Conservation (phyloP, 2,329 filamentous ascomycete genomes). For the Ceratocystis colombiana region DNA sequence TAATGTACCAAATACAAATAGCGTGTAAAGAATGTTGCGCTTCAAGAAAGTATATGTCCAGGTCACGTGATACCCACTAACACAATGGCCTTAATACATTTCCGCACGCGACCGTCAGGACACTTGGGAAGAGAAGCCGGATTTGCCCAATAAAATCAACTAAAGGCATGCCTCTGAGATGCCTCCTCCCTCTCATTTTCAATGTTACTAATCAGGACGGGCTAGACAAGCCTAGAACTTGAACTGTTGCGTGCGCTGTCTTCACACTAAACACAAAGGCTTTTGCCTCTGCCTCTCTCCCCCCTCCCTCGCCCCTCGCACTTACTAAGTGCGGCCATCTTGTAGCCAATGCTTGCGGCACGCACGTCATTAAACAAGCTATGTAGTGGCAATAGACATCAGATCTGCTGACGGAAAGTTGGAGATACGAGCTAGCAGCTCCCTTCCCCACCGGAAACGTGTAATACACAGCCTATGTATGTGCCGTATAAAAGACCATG, state of each 20-base stretch:
- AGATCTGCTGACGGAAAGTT: not conserved
- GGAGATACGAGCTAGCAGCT: not conserved
- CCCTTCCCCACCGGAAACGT: too few species aligned
- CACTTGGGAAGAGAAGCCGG: too few species aligned
- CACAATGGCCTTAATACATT: not conserved
- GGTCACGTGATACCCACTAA: not conserved
- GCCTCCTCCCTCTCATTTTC: not conserved
- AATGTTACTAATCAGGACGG: not conserved
- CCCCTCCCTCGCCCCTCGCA: too few species aligned
- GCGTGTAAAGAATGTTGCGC: too few species aligned
- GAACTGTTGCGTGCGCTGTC: too few species aligned
- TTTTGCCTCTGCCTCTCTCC: too few species aligned
- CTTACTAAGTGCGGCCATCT: slow-evolving; percentile 6
- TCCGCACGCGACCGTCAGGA: not conserved
- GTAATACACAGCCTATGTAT: too few species aligned
- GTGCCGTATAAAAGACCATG: slow-evolving; percentile 5
- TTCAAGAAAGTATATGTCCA: too few species aligned
- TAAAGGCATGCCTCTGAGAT: not conserved
- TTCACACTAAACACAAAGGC: too few species aligned
- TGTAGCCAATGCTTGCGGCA: not conserved
- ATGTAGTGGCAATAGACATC: not conserved
- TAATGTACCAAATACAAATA: too few species aligned
- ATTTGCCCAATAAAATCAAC: not conserved
- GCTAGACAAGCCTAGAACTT: not conserved
- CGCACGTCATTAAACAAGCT: slow-evolving; percentile 2